A percentile compares a stretch with the other conserved stretches of the same genome.
Evolutionary conservation across 1,284 basidiomycete species (phyloP).

Genomic region (Ganoderma resinaceum): DNA sequence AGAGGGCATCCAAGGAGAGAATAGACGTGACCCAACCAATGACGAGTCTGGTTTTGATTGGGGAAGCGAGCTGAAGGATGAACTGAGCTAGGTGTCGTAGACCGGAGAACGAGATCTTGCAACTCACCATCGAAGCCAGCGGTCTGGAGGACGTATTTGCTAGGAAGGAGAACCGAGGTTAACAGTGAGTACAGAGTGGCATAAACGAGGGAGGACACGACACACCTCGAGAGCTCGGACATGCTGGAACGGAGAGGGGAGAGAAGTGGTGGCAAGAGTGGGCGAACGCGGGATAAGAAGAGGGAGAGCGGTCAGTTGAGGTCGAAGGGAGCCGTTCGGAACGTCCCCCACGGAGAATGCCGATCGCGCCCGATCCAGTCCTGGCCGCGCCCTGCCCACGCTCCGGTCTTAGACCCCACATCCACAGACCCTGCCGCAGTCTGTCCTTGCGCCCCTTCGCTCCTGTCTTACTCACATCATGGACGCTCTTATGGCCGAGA

Average conservation of each 20-base stretch:
- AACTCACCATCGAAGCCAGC: slow-evolving; percentile 84
- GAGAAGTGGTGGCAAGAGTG: slow-evolving; percentile 27
- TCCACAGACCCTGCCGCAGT: neutral
- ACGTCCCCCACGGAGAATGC: slow-evolving; percentile 23
- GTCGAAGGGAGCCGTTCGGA: slow-evolving; percentile 12
- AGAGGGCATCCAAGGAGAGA: neutral
- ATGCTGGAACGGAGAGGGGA: slow-evolving; percentile 48
- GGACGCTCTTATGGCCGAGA: slow-evolving; percentile 90
- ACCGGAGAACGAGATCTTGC: slow-evolving; percentile 1
- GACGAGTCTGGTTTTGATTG: slow-evolving; percentile 94
- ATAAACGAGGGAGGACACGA: slow-evolving; percentile 21
- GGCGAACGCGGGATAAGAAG: too few relatives aligned
- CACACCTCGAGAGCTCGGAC: slow-evolving; percentile 72
- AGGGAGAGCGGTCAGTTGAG: slow-evolving; percentile 8
- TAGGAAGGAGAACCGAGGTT: slow-evolving; percentile 39
- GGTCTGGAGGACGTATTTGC: slow-evolving; percentile 87
- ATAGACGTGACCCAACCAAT: slow-evolving; percentile 70
- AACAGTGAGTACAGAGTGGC: slow-evolving; percentile 17
- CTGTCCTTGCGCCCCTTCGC: neutral
- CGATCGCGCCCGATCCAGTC: slow-evolving; percentile 27
- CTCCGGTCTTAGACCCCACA: neutral
- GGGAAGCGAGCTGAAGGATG: slow-evolving; percentile 83
- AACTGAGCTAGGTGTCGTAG: slow-evolving; percentile 9
- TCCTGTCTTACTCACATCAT: slow-evolving; percentile 47
- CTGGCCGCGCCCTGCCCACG: slow-evolving; percentile 16